Percentiles rank a stretch among this genome's conserved stretches.
phyloP scores from a whole-genome alignment of 2,329 filamentous ascomycete species.

The Sporothrix protearum region DNA sequence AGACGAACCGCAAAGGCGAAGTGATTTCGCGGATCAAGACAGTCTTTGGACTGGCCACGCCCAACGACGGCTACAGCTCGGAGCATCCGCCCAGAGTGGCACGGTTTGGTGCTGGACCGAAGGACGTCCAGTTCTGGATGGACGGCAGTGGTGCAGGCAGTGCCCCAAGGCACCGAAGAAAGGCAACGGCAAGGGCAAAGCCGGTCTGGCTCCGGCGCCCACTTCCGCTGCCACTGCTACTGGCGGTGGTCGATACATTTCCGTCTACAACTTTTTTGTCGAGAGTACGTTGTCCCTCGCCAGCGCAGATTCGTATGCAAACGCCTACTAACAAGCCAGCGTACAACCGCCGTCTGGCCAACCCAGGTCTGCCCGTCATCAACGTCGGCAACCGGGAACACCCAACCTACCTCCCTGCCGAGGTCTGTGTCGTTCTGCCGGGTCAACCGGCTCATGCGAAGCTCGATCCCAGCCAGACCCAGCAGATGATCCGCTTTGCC shows the following conservation, averaged over 20 bases:
- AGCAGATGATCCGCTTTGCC: constrained; percentile 59
- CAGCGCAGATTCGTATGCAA: background rate
- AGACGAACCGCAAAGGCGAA: constrained; percentile 35
- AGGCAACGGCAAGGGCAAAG: constrained; percentile 9
- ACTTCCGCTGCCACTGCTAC: constrained; percentile 29
- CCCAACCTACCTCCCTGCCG: constrained; percentile 56
- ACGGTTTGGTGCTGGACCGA: constrained; percentile 45
- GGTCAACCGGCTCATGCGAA: constrained; percentile 53
- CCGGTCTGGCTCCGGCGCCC: constrained; percentile 12
- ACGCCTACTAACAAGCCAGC: constrained; percentile 29
- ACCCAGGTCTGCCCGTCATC: constrained; percentile 48
- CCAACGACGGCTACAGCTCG: constrained; percentile 35
- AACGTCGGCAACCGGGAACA: constrained; percentile 55
- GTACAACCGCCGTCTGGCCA: constrained; percentile 37
- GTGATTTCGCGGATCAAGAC: constrained; percentile 38
- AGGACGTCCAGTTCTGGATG: constrained; percentile 54
- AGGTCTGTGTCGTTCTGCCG: constrained; percentile 54
- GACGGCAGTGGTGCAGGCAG: constrained; percentile 28
- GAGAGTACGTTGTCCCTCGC: constrained; percentile 35
- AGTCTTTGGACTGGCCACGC: constrained; percentile 38
- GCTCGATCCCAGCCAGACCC: constrained; percentile 52
- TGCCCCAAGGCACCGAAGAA: background rate
- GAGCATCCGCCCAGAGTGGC: constrained; percentile 32
- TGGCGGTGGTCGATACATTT: constrained; percentile 48
- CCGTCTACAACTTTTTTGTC: constrained; percentile 50